phyloP scores from a whole-genome alignment of 1,284 basidiomycete genomes.

The Ustilago loliicola region DNA sequence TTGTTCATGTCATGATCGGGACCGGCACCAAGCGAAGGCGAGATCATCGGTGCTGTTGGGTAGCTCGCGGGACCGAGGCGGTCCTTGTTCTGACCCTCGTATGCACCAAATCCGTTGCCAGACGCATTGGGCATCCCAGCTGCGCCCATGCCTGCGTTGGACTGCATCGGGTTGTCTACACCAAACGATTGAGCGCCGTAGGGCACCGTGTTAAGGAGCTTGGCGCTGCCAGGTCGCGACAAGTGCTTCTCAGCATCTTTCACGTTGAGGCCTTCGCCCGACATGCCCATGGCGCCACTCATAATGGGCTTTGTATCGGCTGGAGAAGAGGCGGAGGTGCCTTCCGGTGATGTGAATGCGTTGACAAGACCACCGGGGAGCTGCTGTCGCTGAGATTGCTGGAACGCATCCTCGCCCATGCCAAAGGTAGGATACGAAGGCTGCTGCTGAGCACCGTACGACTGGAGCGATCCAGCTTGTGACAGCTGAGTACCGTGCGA shows the following conservation, averaged over 20 bases:
- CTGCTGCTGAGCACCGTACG: conserved; percentile 26
- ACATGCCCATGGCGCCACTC: conserved; percentile 2
- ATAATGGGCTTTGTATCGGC: conserved; percentile 18
- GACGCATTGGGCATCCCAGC: conserved; percentile 14
- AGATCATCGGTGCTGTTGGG: conserved; percentile 22
- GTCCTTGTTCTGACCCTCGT: conserved; percentile 20
- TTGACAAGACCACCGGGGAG: conserved; percentile 42
- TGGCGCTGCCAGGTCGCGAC: conserved; percentile 33
- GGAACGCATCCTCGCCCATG: conserved; percentile 26
- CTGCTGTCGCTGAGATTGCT: conserved; percentile 30
- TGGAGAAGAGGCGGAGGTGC: conserved; percentile 29
- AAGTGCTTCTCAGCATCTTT: conserved; percentile 16
- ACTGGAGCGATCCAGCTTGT: conserved; percentile 8
- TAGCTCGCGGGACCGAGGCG: conserved; percentile 29
- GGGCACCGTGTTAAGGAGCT: conserved; percentile 15
- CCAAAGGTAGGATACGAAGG: conserved; percentile 27
- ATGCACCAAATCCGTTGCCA: conserved; percentile 7
- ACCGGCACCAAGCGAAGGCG: conserved; percentile 17
- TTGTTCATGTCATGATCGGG: conserved; percentile 14
- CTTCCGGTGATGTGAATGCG: conserved; percentile 38
- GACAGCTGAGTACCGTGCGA: conserved; percentile 14
- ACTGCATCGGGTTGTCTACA: conserved; percentile 8
- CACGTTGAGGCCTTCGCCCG: conserved; percentile 9
- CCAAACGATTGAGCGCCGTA: conserved; percentile 27
- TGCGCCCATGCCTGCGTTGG: conserved; percentile 4